Conservation (phyloP, 306 rosid genomes). For the Begonia masoniana region DNA sequence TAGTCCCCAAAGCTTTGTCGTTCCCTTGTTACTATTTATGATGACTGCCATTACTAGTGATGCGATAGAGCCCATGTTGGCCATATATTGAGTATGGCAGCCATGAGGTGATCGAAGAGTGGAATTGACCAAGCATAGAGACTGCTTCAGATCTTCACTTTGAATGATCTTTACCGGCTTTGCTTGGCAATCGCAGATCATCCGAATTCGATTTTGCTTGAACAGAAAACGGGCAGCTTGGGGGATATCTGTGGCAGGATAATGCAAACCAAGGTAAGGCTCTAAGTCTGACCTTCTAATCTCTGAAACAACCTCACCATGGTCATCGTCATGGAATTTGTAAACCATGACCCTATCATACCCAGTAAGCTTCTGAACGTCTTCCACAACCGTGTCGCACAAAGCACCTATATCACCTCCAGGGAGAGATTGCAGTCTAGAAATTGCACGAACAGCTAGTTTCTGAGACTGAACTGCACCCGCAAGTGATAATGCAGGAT, state of each 20-base stretch:
- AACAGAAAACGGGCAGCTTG: conserved; percentile 77
- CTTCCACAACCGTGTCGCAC: conserved; percentile 64
- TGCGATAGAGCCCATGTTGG: conserved; percentile 67
- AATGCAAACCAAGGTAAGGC: conserved; percentile 66
- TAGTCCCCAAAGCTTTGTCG: conserved; percentile 74
- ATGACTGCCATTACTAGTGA: conserved; percentile 57
- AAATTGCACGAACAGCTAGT: conserved; percentile 67
- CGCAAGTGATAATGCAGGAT: conserved; percentile 61
- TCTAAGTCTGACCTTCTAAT: conserved; percentile 62
- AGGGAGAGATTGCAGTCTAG: conserved; percentile 68
- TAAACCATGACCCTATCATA: conserved; percentile 86
- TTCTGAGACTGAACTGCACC: conserved; percentile 83
- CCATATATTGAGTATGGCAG: conserved; percentile 66
- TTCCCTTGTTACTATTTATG: conserved; percentile 29
- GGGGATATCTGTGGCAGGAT: conserved; percentile 79
- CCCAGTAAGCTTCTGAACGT: conserved; percentile 70
- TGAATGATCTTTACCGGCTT: conserved; percentile 46
- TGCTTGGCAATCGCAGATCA: conserved; percentile 68
- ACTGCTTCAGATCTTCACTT: conserved; percentile 42
- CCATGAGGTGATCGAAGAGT: conserved; percentile 70
- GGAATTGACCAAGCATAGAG: conserved; percentile 72
- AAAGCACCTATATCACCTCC: conserved; percentile 50
- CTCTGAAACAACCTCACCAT: conserved; percentile 84
- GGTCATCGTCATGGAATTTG: conserved; percentile 76
- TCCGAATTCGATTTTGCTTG: conserved; percentile 61